Percentiles rank a stretch among this genome's conserved stretches.
These are phyloP conservation scores for Coelastrella sp. DNA, from an alignment of 139 green algal genomes.

Conservation along the genomic window DNA sequence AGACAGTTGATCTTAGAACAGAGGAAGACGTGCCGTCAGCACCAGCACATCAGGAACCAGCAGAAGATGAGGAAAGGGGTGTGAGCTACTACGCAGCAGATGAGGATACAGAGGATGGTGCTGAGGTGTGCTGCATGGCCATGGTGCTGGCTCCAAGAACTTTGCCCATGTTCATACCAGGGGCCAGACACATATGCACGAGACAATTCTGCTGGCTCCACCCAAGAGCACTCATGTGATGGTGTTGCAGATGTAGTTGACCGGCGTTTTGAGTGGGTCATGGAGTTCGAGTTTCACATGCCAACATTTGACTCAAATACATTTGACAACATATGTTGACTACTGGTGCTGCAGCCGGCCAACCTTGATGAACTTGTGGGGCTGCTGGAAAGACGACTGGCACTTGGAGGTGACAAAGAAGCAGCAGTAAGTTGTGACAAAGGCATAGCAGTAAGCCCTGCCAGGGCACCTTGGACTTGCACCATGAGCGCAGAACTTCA, in stretches of 20 bases:
- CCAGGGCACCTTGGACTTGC: not conserved
- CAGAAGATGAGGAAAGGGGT: not conserved
- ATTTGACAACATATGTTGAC: too few relatives aligned
- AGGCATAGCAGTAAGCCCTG: not conserved
- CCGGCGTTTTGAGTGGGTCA: too few relatives aligned
- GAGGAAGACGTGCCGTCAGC: too few relatives aligned
- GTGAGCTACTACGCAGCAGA: not conserved
- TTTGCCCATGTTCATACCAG: too few relatives aligned
- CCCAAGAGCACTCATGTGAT: too few relatives aligned
- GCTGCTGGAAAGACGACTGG: not conserved
- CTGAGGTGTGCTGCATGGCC: not conserved
- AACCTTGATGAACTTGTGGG: slow-evolving; percentile 20
- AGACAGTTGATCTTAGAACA: not conserved
- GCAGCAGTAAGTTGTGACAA: not conserved
- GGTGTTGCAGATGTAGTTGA: too few relatives aligned
- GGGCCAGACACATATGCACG: too few relatives aligned
- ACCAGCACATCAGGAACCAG: too few relatives aligned
- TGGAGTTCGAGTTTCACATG: too few relatives aligned
- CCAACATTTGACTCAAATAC: too few relatives aligned
- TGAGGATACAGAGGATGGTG: slow-evolving; percentile 3
- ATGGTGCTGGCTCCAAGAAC: too few relatives aligned
- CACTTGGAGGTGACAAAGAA: not conserved
- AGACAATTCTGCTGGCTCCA: too few relatives aligned
- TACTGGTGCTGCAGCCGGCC: not conserved
- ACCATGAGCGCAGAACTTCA: not conserved